Base-by-base conservation (phyloP, 2,329 filamentous ascomycete species). In the Metarhizium humberi region DNA sequence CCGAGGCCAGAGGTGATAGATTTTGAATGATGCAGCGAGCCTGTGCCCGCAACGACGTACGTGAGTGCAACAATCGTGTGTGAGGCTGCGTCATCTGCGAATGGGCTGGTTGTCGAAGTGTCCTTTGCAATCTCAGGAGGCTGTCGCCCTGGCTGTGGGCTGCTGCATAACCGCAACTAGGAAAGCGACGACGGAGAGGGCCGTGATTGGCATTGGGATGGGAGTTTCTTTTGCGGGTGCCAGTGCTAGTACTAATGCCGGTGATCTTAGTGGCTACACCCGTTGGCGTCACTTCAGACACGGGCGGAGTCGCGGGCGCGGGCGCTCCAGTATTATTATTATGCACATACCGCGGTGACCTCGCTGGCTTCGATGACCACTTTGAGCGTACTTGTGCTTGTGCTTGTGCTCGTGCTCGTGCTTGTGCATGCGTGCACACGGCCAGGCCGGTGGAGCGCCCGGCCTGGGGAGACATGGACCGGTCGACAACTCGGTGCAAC, bases 381-480 rank as follows among this genome's bases (percentile, higher is more conserved):
- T n/a, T 7, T 11, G 43, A 46, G n/a, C 25, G 45, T 7, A 25
- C 42, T 25, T 20, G 42, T 18, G 42, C n/a, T 25, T 20, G 42
- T 45, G 18, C 18, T 6, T 4, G 42, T 20, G 11, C 38, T 40
- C 38, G 11, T 16, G 38, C 38, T 5, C 13, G 38, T 40, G 38
- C 38, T 40, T 16, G 38, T 40, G 42, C 42, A 45, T 45, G 18
- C 7, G 42, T 45, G 56, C 53, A 56, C 51, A 63, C 61, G 58
- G 61, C 62, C 57, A 65, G 60, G 61, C 64, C 62, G 61, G 60
- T 60, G 58, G 64, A 63, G 62, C 63, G 66, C 61, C 61, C 64
- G 57, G 64, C 64, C 64, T 64, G 67, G 59, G 62, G 57, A 66
- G 64, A 64, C 67, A 74, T 69, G 56, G 14, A 40, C 38, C 32